Conservation (phyloP, 352 stramenopile genomes). For the Aphanomyces euteiches region DNA sequence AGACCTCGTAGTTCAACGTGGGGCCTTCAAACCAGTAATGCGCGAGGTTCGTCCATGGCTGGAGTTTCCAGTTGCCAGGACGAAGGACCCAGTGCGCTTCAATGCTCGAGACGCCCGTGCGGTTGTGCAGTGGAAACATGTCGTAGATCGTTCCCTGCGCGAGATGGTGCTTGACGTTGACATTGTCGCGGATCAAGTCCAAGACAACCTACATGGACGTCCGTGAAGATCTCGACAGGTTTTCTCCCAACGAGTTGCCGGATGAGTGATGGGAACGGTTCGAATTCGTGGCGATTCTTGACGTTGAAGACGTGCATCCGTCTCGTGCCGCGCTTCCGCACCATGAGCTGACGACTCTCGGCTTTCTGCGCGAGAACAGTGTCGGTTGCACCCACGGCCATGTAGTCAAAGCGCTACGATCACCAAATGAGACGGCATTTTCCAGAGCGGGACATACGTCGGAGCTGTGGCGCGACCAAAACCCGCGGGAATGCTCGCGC, state of each 20-base stretch:
- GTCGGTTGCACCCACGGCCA: constrained; percentile 56
- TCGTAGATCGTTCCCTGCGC: constrained; percentile 47
- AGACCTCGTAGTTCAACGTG: constrained; percentile 50
- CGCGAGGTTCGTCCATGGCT: constrained; percentile 49
- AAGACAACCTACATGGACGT: constrained; percentile 46
- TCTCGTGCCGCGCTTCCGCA: constrained; percentile 63
- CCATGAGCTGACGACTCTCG: constrained; percentile 59
- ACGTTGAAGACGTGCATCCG: constrained; percentile 54
- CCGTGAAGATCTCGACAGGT: background rate
- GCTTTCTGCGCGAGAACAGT: constrained; percentile 57
- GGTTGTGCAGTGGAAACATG: constrained; percentile 68
- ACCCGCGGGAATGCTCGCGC: background rate
- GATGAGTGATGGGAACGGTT: constrained; percentile 68
- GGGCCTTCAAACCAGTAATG: constrained; percentile 63
- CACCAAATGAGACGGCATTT: no score
- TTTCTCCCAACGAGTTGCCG: constrained; percentile 46
- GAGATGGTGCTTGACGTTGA: constrained; percentile 61
- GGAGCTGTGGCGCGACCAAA: background rate
- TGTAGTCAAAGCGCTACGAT: constrained; percentile 40
- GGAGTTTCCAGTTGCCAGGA: constrained; percentile 36
- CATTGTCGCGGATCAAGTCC: constrained; percentile 68
- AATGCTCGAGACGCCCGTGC: constrained; percentile 56
- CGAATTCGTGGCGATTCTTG: constrained; percentile 45
- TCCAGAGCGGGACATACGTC: background rate
- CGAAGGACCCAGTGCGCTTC: constrained; percentile 51